Conservation (phyloP, 768 basidiomycete species). For the Pisolithus tinctorius region DNA sequence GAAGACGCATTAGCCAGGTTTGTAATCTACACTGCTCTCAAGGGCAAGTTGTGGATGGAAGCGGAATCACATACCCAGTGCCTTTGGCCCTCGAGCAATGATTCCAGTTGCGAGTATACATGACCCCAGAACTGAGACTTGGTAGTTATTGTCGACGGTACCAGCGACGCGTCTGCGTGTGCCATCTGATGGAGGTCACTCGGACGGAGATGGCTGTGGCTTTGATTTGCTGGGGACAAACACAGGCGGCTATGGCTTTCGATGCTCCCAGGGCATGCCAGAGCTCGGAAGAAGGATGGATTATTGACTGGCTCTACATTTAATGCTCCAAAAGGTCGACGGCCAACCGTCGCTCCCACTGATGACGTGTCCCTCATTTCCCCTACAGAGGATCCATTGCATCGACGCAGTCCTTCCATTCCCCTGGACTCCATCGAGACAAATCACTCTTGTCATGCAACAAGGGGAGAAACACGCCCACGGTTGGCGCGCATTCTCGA, state of each 20-base stretch:
- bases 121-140: constrained; percentile 81
- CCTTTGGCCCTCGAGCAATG: constrained; percentile 49
- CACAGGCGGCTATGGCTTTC: not conserved
- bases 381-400: not conserved
- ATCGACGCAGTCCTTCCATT: not conserved
- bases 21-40: constrained; percentile 49
- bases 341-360: not conserved
- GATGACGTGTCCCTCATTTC: not conserved
- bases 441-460: not conserved
- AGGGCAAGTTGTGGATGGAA: constrained; percentile 5
- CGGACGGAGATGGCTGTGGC: not conserved
- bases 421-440: too few relatives aligned
- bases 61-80: not conserved
- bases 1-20: constrained; percentile 82
- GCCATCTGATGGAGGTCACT: constrained; percentile 42
- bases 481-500: constrained; percentile 4
- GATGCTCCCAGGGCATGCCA: constrained; percentile 19
- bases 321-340: not conserved
- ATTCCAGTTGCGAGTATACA: constrained; percentile 54
- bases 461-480: constrained; percentile 2
- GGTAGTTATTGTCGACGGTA: constrained; percentile 62
- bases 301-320: constrained; percentile 13
- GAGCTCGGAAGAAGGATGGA: constrained; percentile 17
- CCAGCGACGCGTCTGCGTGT: constrained; percentile 73
- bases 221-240: constrained; percentile 2